Percentiles rank a stretch among this genome's conserved stretches.
Evolutionary conservation across 164 flowering plant genomes (phyloP).

Genomic region (Hamamelis virginiana): DNA sequence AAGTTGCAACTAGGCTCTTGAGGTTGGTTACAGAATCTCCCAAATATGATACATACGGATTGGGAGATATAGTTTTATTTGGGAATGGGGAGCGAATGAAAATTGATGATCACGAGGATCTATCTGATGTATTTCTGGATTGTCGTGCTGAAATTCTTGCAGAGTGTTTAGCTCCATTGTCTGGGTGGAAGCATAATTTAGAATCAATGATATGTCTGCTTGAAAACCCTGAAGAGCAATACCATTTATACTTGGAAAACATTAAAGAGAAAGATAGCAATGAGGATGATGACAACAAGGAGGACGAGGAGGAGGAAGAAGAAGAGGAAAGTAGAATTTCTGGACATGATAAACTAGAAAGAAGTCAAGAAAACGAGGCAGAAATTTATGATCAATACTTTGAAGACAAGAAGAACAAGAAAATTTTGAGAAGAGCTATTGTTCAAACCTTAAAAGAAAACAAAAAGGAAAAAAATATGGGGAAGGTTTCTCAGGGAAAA

Average conservation of each 20-base stretch:
- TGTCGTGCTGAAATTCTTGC: conserved; percentile 33
- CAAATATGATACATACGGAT: conserved; percentile 27
- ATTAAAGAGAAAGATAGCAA: background rate
- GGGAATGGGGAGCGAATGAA: conserved; percentile 50
- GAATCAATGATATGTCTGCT: conserved; percentile 35
- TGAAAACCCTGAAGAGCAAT: conserved; percentile 25
- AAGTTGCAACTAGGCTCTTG: conserved; percentile 38
- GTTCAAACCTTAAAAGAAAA: conserved; percentile 8
- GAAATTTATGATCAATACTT: background rate
- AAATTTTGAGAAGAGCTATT: background rate
- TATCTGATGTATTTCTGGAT: conserved; percentile 45
- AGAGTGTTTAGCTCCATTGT: conserved; percentile 28
- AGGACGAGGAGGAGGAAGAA: background rate
- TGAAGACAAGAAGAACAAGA: background rate
- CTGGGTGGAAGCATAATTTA: conserved; percentile 40
- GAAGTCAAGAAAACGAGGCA: background rate
- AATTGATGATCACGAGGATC: conserved; percentile 32
- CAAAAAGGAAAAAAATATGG: background rate
- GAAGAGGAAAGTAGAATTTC: background rate
- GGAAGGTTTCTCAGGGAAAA: background rate
- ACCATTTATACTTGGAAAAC: conserved; percentile 24
- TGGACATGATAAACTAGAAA: background rate
- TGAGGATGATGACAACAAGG: conserved; percentile 5
- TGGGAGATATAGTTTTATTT: conserved; percentile 54
- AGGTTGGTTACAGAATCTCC: conserved; percentile 19